Base-by-base conservation (phyloP, 805 yeast genomes). In the Ogataea ganodermae region DNA sequence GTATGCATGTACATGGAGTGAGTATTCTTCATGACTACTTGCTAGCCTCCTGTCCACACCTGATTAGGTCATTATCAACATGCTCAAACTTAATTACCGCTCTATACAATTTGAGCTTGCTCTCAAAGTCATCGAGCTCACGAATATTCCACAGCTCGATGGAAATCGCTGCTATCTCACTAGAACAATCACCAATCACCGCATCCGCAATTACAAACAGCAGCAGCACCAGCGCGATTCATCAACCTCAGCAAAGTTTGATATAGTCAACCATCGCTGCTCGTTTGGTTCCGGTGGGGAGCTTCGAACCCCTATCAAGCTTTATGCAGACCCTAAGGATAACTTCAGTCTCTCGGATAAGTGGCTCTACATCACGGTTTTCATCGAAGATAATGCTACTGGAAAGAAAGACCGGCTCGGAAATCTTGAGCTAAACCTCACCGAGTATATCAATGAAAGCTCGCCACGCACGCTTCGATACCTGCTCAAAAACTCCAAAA, bases 71-170 rank as follows among this genome's bases (percentile, higher is more conserved):
- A n/a, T n/a, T n/a, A n/a, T n/a, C 30, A 21, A 4, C 18, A 52
- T 49, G 53, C 46, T 52, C 33, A 50, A 51, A 37, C 46, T 53
- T 38, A 50, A 48, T 81, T 49, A 49, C 37, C 42, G 47, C 32
- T 16, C 52, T 8, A 45, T 60, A 8, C 52, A 80, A 66, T 91
- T 88, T 65, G 69, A 78, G 42, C 72, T 89, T 33, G 64, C 72
- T 17, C 67, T 89, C 23, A 65, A 75, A 14, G 75, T 90, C 40
- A 76, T 79, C 46, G 95, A 88, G 53, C 70, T 92, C 39, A 76
- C 84, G n/a, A 91, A 91, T 59, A 78, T 92, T 23, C 98, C 98
- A 1, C 90, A 87, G 55, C 73, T 84, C 1, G 71, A 81, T 2
- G 96, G 96, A 0, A 46, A 58, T 12, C 62, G 71, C 30, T 81